Percentiles rank a stretch among this genome's conserved stretches.
Evolutionary conservation across 768 basidiomycete species (phyloP).

Genomic region (Agrocybe pediades): DNA sequence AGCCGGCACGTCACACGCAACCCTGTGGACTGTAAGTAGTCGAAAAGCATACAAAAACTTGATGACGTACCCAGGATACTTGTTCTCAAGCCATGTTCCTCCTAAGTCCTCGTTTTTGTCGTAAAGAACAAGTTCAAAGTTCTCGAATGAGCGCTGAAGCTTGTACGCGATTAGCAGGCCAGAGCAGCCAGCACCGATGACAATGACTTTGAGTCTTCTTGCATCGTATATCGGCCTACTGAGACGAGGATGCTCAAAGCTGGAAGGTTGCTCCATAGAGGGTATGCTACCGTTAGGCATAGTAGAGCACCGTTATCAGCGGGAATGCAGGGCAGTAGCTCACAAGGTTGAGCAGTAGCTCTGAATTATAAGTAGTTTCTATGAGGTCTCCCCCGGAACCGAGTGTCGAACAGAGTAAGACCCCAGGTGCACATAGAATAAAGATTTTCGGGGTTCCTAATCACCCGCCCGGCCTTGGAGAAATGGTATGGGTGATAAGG

Average conservation of each 20-base stretch:
- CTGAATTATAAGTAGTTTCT: too few species aligned
- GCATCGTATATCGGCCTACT: constrained; percentile 28
- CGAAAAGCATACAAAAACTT: neutral
- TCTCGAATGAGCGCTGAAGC: constrained; percentile 34
- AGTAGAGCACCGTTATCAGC: too few species aligned
- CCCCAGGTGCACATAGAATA: too few species aligned
- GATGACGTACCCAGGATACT: constrained; percentile 33
- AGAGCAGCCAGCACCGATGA: constrained; percentile 38
- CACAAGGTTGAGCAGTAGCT: too few species aligned
- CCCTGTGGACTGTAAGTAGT: constrained; percentile 1
- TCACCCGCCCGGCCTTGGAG: too few species aligned
- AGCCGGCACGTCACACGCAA: constrained; percentile 29
- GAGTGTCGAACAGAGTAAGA: too few species aligned
- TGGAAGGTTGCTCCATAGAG: too few species aligned
- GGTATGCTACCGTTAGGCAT: too few species aligned
- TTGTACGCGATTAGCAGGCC: constrained; percentile 35
- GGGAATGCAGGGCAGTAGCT: too few species aligned
- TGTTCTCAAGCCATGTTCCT: constrained; percentile 38
- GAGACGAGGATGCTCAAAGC: neutral
- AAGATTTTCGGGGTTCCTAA: too few species aligned
- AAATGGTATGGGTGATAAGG: too few species aligned
- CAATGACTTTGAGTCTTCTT: constrained; percentile 29
- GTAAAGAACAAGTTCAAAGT: constrained; percentile 32
- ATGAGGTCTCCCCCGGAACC: too few species aligned
- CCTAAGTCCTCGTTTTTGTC: constrained; percentile 33